Evolutionary conservation across 139 green algal species (phyloP), one percentile per base, ranked within the genome.

Genomic region (Auxenochlorella pyrenoidosa): DNA sequence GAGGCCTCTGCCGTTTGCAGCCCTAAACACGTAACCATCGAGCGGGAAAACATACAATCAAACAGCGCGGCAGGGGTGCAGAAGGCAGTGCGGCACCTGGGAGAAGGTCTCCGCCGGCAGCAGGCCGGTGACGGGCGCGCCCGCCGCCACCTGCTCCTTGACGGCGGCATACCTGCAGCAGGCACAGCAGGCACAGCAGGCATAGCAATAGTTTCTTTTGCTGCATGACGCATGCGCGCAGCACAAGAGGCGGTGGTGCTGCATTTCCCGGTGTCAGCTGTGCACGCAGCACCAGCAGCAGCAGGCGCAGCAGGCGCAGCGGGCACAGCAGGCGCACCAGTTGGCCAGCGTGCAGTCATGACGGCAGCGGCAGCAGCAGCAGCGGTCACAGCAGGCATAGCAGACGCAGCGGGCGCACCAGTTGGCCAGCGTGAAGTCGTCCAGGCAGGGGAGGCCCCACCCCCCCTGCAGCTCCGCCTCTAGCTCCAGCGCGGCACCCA

Each of bases 81-180:
- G n/a, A n/a, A n/a, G n/a, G n/a, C n/a, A n/a, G n/a, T n/a, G n/a
- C 3, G 54, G 24, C 75, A 81, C 75, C 75, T 59, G 26, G 0
- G 32, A 24, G 30, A 47, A 81, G 0, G 6, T 24, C 44, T 81
- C 75, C 30, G n/a, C 43, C 19, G 43, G 43, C 44, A 59, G 43
- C 44, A 81, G 75, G 12, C 75, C 75, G 30, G 51, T 81, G 30
- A 32, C 32, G 36, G 43, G 75, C 43, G 59, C 43, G 0, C 75
- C 75, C 75, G 34, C 70, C 19, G 70, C 70, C 70, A 76, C 70
- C 70, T 76, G 70, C 70, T 41, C 70, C 70, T 76, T 76, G 10
- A 76, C 70, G 1, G 70, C 70, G 30, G 22, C 4, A 34, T 47
- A 76, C 70, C 70, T 76, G 70, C 70, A 30, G n/a, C 54, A 63